phyloP scores from a whole-genome alignment of 306 rosid species.

The Dryas octopetala region DNA sequence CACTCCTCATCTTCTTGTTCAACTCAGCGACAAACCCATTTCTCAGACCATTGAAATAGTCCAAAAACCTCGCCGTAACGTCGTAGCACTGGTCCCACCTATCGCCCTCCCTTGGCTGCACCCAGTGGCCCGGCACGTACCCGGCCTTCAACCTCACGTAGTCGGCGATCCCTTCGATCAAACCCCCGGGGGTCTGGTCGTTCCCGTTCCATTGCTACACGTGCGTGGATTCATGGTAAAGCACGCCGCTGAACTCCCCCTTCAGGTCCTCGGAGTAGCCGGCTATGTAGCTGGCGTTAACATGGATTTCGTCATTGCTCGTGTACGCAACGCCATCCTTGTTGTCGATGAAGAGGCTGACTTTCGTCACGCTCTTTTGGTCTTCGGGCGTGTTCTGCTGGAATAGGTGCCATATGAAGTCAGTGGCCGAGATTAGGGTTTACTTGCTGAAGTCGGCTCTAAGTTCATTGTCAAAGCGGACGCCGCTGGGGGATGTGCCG shows the following conservation, averaged over 20 bases:
- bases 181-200: constrained; percentile 24
- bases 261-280: constrained; percentile 39
- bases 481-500: constrained; percentile 22
- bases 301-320: constrained; percentile 13
- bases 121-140: constrained; percentile 36
- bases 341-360: constrained; percentile 32
- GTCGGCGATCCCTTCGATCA: constrained; percentile 43
- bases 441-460: constrained; percentile 17
- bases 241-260: constrained; percentile 43
- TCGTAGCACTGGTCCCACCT: constrained; percentile 44
- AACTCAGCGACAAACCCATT: constrained; percentile 51
- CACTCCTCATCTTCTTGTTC: constrained; percentile 39
- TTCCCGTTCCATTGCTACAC: constrained; percentile 74
- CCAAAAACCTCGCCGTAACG: constrained; percentile 44
- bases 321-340: constrained; percentile 26
- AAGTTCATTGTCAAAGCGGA: constrained; percentile 33
- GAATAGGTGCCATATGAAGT: constrained; percentile 34
- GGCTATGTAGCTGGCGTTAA: constrained; percentile 30
- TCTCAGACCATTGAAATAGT: constrained; percentile 33
- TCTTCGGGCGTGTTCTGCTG: constrained; percentile 19
- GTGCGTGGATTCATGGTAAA: constrained; percentile 49
- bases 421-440: constrained; percentile 23
- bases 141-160: constrained; percentile 44
- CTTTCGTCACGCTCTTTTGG: neutral
- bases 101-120: constrained; percentile 27